Base-by-base conservation (phyloP, 1,284 basidiomycete genomes). In the Afroboletus lepidellus region DNA sequence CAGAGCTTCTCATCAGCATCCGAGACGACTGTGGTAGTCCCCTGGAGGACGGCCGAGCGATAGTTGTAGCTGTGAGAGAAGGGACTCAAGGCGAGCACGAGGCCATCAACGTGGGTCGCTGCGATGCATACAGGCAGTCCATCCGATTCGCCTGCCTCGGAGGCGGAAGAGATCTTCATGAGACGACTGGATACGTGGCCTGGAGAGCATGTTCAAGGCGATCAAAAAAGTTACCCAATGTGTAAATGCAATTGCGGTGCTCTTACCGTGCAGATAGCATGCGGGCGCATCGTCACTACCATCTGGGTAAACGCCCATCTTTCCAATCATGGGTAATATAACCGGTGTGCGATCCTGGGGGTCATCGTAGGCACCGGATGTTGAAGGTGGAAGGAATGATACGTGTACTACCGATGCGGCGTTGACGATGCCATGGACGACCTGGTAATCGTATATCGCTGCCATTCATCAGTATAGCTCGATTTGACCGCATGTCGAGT, bases 31-130 rank as follows among this genome's bases (percentile, higher is more conserved):
- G 53, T 57, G 16, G 57, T 63, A 3, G 16, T 45, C 1, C 62
- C 62, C 4, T 67, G 61, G 1, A 67, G 56, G 25, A 63, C 42
- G 4, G 61, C 65, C 0, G 65, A 63, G 9, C 64, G 62, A 29
- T 63, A 63, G 49, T 63, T 63, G 44, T 65, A 63, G 46, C 58
- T 65, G 37, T 65, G 55, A 11, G 63, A 61, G 45, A 63, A 63
- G n/a, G 62, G 62, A 18, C 41, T 59, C 1, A 63, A 41, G 34
- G 62, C 45, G 27, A 63, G 51, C 37, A 63, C 63, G 15, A 65
- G 53, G 9, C 63, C 62, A 5, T 63, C 62, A 21, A 63, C 47
- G 9, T 64, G 59, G n/a, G 63, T 63, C 24, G 65, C 62, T 21
- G 62, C 61, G 27, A 63, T 43, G 54, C 56, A 65, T 3, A 63